Evolutionary conservation across 2,329 filamentous ascomycete species (phyloP), one percentile per base, ranked within the genome.

Genomic region (Diaporthe helianthi): DNA sequence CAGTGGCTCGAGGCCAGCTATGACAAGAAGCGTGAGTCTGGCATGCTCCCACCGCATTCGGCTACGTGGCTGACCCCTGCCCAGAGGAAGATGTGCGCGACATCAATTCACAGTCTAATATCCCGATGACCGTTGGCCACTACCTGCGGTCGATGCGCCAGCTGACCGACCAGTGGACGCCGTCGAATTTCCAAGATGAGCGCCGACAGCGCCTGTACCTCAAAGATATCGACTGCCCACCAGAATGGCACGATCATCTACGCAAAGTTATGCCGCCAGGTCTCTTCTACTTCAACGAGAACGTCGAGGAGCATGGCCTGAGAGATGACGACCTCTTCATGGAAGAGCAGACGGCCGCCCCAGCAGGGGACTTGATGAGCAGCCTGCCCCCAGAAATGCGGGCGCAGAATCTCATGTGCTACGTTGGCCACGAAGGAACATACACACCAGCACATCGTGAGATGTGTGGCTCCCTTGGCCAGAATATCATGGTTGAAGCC

Each of bases 401-500:
- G 60, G 96, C 96, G 0, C 90, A 97, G 77, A 99, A 99, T 72
- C 85, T 99, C 74, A 98, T 98, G 96, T 98, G 95, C 78, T 99
- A 99, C 76, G 91, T 98, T 75, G 96, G 96, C 0, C 95, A 98
- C 75, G 96, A 99, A 82, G 96, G 96, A 7, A 99, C 96, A 1
- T 98, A 95, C 76, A 99, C 96, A 0, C 95, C 96, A 12, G 90
- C 94, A 0, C 96, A 99, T 80, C 89, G 93, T 73, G 96, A 99
- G 79, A 99, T 99, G 96, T 99, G 96, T 79, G 96, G 93, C 15
- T 97, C 92, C 44, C 82, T 98, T 15, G 95, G 96, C 0, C 96
- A 99, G 74, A 99, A 99, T 76, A 95, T 99, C 74, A 98, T 99
- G 96, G 94, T 99, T 2, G 93, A 98, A 73, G 90, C 94, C 2